Conservation (phyloP, 1,139 yeast genomes). For the Scheffersomyces parashehatae region DNA sequence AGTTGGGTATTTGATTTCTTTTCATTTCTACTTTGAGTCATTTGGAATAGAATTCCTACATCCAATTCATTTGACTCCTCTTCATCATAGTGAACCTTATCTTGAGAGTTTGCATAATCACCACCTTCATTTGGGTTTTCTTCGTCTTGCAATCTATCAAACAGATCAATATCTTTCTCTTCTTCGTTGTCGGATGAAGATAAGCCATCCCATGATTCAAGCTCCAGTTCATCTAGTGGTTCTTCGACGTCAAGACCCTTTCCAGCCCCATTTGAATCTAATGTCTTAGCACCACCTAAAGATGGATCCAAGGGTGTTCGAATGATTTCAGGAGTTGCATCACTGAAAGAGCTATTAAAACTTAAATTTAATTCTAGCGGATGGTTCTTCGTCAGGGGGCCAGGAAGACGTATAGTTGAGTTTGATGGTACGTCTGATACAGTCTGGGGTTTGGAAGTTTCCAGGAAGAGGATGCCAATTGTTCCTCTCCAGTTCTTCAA, state of each 20-base stretch:
- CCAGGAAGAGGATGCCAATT: not conserved
- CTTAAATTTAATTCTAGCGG: slow-evolving; percentile 8
- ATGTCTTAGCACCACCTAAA: too few relatives aligned
- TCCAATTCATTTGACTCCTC: slow-evolving; percentile 12
- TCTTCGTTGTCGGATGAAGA: slow-evolving; percentile 1
- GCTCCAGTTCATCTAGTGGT: too few relatives aligned
- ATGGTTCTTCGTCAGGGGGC: too few relatives aligned
- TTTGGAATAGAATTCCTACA: slow-evolving; percentile 6
- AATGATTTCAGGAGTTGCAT: slow-evolving; percentile 1
- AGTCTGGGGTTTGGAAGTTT: too few relatives aligned
- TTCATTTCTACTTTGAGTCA: not conserved
- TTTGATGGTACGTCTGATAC: too few relatives aligned
- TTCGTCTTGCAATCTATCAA: slow-evolving; percentile 9
- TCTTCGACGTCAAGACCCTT: not conserved
- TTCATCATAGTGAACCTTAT: slow-evolving; percentile 1
- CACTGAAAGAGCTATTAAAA: slow-evolving; percentile 8
- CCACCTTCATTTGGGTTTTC: slow-evolving; percentile 11
- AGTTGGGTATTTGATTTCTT: too few relatives aligned
- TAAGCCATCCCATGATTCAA: too few relatives aligned
- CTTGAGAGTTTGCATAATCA: slow-evolving; percentile 14
- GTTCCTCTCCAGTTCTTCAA: slow-evolving; percentile 20
- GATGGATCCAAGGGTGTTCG: too few relatives aligned
- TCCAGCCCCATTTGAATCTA: not conserved
- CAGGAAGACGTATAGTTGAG: too few relatives aligned
- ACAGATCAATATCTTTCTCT: slow-evolving; percentile 1